These are phyloP conservation scores for Diaporthe sp. DNA, from an alignment of 2,329 filamentous ascomycete genomes.

Conservation along the genomic window DNA sequence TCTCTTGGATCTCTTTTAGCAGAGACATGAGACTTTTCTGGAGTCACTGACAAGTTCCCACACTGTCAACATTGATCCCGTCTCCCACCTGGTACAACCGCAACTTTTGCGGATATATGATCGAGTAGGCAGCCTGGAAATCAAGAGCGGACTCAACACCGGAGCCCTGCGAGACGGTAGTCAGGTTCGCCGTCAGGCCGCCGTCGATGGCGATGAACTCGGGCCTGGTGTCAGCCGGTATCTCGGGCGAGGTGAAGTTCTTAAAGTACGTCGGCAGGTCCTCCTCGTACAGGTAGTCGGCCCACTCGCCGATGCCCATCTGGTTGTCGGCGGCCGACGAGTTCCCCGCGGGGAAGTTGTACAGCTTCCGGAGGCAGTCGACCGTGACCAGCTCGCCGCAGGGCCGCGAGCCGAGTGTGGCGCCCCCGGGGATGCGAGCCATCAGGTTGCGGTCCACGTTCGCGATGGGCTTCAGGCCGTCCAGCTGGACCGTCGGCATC, in stretches of 20 bases:
- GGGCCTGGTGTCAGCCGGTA: conserved; percentile 35
- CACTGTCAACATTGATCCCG: conserved; percentile 50
- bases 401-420: conserved; percentile 41
- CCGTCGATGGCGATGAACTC: conserved; percentile 38
- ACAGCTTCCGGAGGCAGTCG: conserved; percentile 50
- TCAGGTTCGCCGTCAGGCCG: conserved; percentile 36
- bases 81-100: conserved; percentile 59
- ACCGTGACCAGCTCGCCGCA: conserved; percentile 51
- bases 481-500: conserved; percentile 41
- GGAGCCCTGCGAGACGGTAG: conserved; percentile 41
- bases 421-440: conserved; percentile 3
- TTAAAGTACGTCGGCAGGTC: conserved; percentile 39
- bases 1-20: too few species aligned
- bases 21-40: not conserved
- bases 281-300: conserved; percentile 38
- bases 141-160: conserved; percentile 55
- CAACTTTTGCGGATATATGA: conserved; percentile 57
- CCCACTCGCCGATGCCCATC: conserved; percentile 40
- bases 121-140: conserved; percentile 52
- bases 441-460: not conserved
- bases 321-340: conserved; percentile 34
- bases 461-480: conserved; percentile 35
- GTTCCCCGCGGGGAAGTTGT: conserved; percentile 45
- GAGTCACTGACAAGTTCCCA: conserved; percentile 20
- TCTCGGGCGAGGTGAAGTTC: conserved; percentile 37